These are phyloP conservation scores for Talaromyces sp. DNA, from an alignment of 2,329 filamentous ascomycete species.

Conservation along the genomic window DNA sequence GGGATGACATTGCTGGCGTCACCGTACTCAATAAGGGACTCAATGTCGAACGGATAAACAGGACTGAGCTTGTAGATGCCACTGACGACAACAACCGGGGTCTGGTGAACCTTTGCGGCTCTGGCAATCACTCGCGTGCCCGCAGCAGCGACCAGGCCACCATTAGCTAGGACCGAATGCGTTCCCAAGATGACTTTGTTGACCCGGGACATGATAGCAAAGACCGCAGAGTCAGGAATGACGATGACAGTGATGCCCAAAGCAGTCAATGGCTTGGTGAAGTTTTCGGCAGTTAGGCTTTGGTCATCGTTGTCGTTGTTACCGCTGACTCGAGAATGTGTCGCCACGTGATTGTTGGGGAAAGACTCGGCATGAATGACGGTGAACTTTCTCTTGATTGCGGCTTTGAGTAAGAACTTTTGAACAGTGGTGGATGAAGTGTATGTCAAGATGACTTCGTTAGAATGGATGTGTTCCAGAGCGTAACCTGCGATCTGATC, in stretches of 20 bases:
- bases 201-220: conserved; percentile 90
- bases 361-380: conserved; percentile 77
- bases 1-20: conserved; percentile 72
- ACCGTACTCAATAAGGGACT: conserved; percentile 81
- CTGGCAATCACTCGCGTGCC: conserved; percentile 82
- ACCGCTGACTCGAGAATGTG: conserved; percentile 63
- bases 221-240: conserved; percentile 80
- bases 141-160: conserved; percentile 77
- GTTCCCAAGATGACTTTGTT: conserved; percentile 93
- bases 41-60: conserved; percentile 79
- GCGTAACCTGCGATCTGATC: conserved; percentile 88
- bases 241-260: conserved; percentile 80
- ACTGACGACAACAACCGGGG: conserved; percentile 82
- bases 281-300: conserved; percentile 47
- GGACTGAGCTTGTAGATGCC: conserved; percentile 94
- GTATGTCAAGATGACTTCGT: conserved; percentile 88
- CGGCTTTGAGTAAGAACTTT: conserved; percentile 82
- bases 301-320: conserved; percentile 50
- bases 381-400: conserved; percentile 86
- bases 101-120: conserved; percentile 77
- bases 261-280: conserved; percentile 75
- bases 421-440: conserved; percentile 84
- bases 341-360: conserved; percentile 65
- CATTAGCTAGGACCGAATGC: conserved; percentile 83
- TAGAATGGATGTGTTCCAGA: conserved; percentile 87